Conservation (phyloP, 2,329 filamentous ascomycete genomes). For the Aureobasidium uvarum region DNA sequence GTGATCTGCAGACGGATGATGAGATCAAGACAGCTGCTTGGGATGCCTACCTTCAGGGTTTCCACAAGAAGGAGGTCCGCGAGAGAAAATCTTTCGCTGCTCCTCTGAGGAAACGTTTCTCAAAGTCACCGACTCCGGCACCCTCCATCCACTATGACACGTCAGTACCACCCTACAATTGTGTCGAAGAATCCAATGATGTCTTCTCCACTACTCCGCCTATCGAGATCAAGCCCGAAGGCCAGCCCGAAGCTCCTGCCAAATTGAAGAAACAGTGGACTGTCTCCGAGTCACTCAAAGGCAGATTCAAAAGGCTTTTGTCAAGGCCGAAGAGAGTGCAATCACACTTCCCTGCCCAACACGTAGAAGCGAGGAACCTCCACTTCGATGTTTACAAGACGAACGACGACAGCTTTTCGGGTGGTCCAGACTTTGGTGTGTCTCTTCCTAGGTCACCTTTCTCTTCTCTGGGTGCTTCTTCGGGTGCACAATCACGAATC, state of each 20-base stretch:
- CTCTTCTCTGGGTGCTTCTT: conserved; percentile 13
- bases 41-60: conserved; percentile 44
- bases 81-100: conserved; percentile 47
- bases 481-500: conserved; percentile 54
- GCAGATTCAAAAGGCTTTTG: conserved; percentile 61
- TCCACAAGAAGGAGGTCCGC: conserved; percentile 43
- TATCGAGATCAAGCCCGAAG: conserved; percentile 25
- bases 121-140: conserved; percentile 32
- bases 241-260: conserved; percentile 29
- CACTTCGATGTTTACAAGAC: conserved; percentile 32
- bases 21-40: conserved; percentile 37
- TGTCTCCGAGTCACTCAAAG: conserved; percentile 61
- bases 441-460: conserved; percentile 16
- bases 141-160: conserved; percentile 33
- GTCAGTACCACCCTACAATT: conserved; percentile 34
- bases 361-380: conserved; percentile 46
- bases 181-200: conserved; percentile 32
- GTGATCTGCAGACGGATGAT: conserved; percentile 34
- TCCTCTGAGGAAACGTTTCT: conserved; percentile 46
- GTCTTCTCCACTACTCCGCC: conserved; percentile 25
- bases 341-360: conserved; percentile 49
- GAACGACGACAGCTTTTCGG: conserved; percentile 21
- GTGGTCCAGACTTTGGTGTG: conserved; percentile 21
- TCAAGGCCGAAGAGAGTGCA: conserved; percentile 42
- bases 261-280: conserved; percentile 53